Evolutionary conservation across 306 rosid genomes (phyloP), one percentile per base, ranked within the genome.

Genomic region (Vigna reflexopilosa): DNA sequence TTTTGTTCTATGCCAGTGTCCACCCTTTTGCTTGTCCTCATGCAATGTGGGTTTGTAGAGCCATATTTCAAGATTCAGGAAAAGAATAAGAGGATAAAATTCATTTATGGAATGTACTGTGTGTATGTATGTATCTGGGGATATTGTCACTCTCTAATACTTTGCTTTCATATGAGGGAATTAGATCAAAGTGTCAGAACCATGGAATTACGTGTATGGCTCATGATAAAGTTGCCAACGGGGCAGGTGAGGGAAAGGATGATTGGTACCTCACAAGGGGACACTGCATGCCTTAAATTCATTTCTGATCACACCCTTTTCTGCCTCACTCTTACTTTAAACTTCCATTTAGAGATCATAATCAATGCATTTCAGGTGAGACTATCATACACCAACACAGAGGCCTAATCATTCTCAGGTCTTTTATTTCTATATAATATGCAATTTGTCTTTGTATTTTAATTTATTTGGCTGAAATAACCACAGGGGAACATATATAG

Each of bases 271-370:
- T 66, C 77, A 28, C 50, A 48, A 68, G 86, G 88, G 75, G 83
- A 91, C 96, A 89, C 4, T 51, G 88, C 88, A 69, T 82, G 88
- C 82, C 80, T 45, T 76, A 66, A 79, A 59, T 77, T 78, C 52
- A 78, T 85, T 75, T 82, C 44, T 54, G 30, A 72, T 82, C 69
- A 26, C n/a, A 73, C 54, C 36, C 59, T 72, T 83, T 81, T 42
- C n/a, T 59, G 69, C 14, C 76, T 78, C 47, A 42, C 61, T 56
- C 58, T 42, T 22, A 45, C 80, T 87, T 77, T 82, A 78, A 65
- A 52, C 73, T 76, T 76, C 57, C 50, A 79, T 79, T 77, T 82
- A 65, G 80, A 75, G 73, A 58, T 71, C 59, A 73, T 78, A 77
- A 88, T 83, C 83, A 81, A 11, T 59, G 17, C 72, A 24, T 45